phyloP scores from a whole-genome alignment of 805 yeast genomes.

The Cephaloascus fragrans region DNA sequence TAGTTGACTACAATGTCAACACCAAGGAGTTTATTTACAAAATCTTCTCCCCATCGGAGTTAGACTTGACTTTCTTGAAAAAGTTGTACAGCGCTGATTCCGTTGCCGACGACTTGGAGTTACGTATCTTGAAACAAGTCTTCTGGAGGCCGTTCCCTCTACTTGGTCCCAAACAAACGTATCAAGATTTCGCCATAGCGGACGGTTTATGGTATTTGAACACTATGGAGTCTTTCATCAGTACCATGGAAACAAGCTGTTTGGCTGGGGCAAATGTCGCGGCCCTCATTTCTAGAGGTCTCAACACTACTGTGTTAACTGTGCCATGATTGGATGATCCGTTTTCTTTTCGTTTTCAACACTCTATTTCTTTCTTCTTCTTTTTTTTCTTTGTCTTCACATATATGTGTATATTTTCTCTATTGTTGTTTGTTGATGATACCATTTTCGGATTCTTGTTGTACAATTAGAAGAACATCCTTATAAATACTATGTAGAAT shows the following conservation, averaged over 20 bases:
- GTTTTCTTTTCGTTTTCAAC: too few species aligned
- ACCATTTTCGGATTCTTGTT: too few species aligned
- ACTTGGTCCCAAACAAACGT: slow-evolving; percentile 16
- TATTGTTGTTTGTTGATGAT: too few species aligned
- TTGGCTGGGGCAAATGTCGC: slow-evolving; percentile 42
- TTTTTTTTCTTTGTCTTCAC: too few species aligned
- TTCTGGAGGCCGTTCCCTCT: slow-evolving; percentile 36
- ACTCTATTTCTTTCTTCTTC: too few species aligned
- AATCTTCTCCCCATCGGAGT: slow-evolving; percentile 20
- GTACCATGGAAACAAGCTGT: slow-evolving; percentile 44
- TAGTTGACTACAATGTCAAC: slow-evolving; percentile 14
- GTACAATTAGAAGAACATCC: too few species aligned
- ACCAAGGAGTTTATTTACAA: slow-evolving; percentile 28
- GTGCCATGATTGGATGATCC: too few species aligned
- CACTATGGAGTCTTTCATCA: slow-evolving; percentile 34
- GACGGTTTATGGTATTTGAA: slow-evolving; percentile 30
- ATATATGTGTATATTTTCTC: too few species aligned
- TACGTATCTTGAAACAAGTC: not conserved
- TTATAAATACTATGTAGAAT: too few species aligned
- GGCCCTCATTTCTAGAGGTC: slow-evolving; percentile 21
- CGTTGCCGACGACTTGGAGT: not conserved
- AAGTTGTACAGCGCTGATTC: not conserved
- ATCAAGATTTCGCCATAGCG: slow-evolving; percentile 17
- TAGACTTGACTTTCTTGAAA: slow-evolving; percentile 4
- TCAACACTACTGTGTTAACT: slow-evolving; percentile 12